Evolutionary conservation across 352 stramenopile genomes (phyloP).

Genomic region (Globisporangium echinulatum): DNA sequence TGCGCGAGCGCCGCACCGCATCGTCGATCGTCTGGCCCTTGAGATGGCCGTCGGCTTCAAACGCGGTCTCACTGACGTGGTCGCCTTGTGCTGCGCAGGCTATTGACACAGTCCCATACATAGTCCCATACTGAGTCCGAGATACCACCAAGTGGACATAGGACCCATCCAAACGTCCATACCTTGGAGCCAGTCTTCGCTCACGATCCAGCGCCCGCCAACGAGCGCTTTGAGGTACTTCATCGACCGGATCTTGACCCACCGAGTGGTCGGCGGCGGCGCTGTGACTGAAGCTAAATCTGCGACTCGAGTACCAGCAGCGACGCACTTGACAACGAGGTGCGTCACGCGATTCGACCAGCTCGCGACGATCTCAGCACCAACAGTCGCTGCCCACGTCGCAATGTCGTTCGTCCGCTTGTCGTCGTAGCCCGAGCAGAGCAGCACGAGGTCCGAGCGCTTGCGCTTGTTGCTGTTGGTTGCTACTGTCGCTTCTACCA

Average conservation of each 20-base stretch:
- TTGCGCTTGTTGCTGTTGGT: slow-evolving; percentile 14
- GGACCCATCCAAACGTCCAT: neutral
- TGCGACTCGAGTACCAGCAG: neutral
- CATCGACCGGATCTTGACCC: slow-evolving; percentile 80
- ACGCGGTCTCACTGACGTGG: slow-evolving; percentile 41
- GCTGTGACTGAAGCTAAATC: slow-evolving; percentile 12
- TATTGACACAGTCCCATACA: slow-evolving; percentile 6
- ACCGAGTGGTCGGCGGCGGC: slow-evolving; percentile 22
- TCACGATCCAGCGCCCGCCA: slow-evolving; percentile 79
- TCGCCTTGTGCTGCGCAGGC: slow-evolving; percentile 29
- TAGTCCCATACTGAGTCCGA: neutral
- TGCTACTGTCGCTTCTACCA: neutral
- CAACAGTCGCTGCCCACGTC: slow-evolving; percentile 32
- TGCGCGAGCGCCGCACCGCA: slow-evolving; percentile 41
- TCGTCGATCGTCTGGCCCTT: slow-evolving; percentile 45
- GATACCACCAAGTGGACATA: no score
- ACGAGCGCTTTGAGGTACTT: slow-evolving; percentile 84
- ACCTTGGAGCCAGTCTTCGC: slow-evolving; percentile 75
- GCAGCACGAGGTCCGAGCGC: slow-evolving; percentile 37
- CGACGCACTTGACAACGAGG: slow-evolving; percentile 77
- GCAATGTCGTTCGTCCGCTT: slow-evolving; percentile 33
- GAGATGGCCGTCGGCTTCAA: slow-evolving; percentile 54
- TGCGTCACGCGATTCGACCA: slow-evolving; percentile 70
- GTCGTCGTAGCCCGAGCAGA: slow-evolving; percentile 54
- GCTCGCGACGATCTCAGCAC: slow-evolving; percentile 36